phyloP scores from a whole-genome alignment of 2,329 filamentous ascomycete genomes.

The Hymenoscyphus scutula region DNA sequence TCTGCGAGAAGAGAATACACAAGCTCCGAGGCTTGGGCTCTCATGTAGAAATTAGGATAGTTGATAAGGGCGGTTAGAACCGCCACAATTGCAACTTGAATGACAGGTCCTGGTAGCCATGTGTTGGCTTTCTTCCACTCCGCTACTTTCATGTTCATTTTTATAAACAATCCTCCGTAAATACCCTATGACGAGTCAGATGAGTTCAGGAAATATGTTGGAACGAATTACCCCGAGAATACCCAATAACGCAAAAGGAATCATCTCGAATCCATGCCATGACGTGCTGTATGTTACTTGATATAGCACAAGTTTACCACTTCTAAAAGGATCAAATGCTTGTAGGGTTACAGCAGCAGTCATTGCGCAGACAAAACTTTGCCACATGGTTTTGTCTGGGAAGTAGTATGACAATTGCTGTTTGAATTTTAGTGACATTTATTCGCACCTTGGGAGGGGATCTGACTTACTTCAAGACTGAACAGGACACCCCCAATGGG shows the following conservation, averaged over 20 bases:
- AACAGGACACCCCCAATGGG: conserved; percentile 90
- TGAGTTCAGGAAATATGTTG: neutral
- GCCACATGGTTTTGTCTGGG: conserved; percentile 99
- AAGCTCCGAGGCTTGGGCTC: conserved; percentile 85
- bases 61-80: conserved; percentile 84
- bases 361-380: conserved; percentile 98
- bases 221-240: conserved; percentile 63
- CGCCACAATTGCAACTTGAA: conserved; percentile 77
- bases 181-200: conserved; percentile 57
- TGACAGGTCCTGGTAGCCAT: conserved; percentile 69
- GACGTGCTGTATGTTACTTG: conserved; percentile 89
- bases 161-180: conserved; percentile 93
- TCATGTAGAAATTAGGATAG: conserved; percentile 95
- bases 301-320: conserved; percentile 92
- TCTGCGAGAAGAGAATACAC: conserved; percentile 91
- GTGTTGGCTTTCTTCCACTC: conserved; percentile 68
- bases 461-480: conserved; percentile 70
- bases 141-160: conserved; percentile 84
- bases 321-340: conserved; percentile 89
- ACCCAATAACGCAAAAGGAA: conserved; percentile 84
- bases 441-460: neutral
- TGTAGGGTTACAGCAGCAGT: conserved; percentile 93
- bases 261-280: conserved; percentile 92
- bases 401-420: conserved; percentile 95
- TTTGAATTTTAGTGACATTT: conserved; percentile 12